Evolutionary conservation across 2,329 filamentous ascomycete genomes (phyloP).

Genomic region (Biscogniauxia sp.): DNA sequence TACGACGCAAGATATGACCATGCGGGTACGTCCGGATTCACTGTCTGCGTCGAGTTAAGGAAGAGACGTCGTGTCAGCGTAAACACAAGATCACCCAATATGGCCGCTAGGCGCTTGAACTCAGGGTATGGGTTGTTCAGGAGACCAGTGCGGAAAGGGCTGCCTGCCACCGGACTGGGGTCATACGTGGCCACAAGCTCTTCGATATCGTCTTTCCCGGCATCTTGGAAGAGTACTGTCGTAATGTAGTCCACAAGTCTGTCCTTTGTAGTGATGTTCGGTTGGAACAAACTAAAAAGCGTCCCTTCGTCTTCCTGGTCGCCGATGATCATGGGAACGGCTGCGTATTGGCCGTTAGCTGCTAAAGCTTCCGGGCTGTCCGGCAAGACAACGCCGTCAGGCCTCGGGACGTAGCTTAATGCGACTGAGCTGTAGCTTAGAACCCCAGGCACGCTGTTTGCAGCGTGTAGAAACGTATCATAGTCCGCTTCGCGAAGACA

Average conservation of each 20-base stretch:
- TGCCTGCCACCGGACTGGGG: slow-evolving; percentile 55
- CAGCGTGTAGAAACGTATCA: slow-evolving; percentile 60
- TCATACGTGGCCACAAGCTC: slow-evolving; percentile 63
- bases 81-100: slow-evolving; percentile 74
- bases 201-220: slow-evolving; percentile 49
- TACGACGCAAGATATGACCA: slow-evolving; percentile 79
- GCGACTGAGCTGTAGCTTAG: slow-evolving; percentile 67
- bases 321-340: slow-evolving; percentile 65
- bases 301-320: slow-evolving; percentile 81
- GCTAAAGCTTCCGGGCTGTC: slow-evolving; percentile 61
- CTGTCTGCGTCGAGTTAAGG: slow-evolving; percentile 45
- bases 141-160: slow-evolving; percentile 67
- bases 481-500: slow-evolving; percentile 65
- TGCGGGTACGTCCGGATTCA: slow-evolving; percentile 56
- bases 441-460: slow-evolving; percentile 67
- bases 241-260: slow-evolving; percentile 62
- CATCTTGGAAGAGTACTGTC: slow-evolving; percentile 57
- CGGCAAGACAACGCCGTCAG: slow-evolving; percentile 63
- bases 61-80: slow-evolving; percentile 68
- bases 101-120: slow-evolving; percentile 73
- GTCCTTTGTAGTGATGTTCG: slow-evolving; percentile 61
- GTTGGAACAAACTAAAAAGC: slow-evolving; percentile 67
- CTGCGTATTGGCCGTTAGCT: slow-evolving; percentile 50
- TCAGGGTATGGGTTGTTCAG: slow-evolving; percentile 73
- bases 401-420: slow-evolving; percentile 71